Base-by-base conservation (phyloP, 176 grass and related monocot genomes). In the Canna indica region DNA sequence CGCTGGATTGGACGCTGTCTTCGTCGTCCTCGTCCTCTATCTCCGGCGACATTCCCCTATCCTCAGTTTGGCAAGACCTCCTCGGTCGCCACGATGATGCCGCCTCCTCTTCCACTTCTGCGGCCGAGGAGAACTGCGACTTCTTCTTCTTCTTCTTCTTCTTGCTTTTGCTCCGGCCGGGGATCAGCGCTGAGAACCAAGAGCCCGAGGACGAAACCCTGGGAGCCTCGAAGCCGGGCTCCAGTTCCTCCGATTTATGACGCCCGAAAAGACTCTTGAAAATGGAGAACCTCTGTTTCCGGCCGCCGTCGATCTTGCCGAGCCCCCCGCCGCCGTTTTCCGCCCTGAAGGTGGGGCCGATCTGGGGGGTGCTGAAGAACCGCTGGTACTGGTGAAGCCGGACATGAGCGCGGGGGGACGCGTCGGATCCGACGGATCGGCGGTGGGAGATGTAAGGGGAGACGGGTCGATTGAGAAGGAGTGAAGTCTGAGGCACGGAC, bases 11-110 rank as follows among this genome's bases (percentile, higher is more conserved):
- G 68, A 76, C 78, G 66, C 78, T 77, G 0, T 70, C 77, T 18
- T 36, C 22, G 52, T 75, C 62, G 31, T 60, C 71, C n/a, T 74
- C 53, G 18, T 74, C 56, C 54, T 41, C 60, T 68, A 76, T 36
- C 53, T 78, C 80, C 9, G 93, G 93, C 3, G 93, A 97, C 3
- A 90, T 71, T 25, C 93, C 93, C 3, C 82, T 79, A 54, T 92
- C 81, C 62, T 71, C 81, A 38, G 82, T 81, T 1, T 31, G 88
- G 56, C 77, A 75, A 59, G 87, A 89, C 24, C 77, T 80, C 53
- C 73, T 75, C 33, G 70, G 36, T 7, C 72, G 81, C 50, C 75
- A 79, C 5, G 67, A 39, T 24, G 35, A 28, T 2, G 72, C 56
- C 47, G 44, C 24, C 0, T 73, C 63, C 36, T 53, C 50, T 5